Evolutionary conservation across 768 basidiomycete genomes (phyloP).

Genomic region (Lyophyllum semitale): DNA sequence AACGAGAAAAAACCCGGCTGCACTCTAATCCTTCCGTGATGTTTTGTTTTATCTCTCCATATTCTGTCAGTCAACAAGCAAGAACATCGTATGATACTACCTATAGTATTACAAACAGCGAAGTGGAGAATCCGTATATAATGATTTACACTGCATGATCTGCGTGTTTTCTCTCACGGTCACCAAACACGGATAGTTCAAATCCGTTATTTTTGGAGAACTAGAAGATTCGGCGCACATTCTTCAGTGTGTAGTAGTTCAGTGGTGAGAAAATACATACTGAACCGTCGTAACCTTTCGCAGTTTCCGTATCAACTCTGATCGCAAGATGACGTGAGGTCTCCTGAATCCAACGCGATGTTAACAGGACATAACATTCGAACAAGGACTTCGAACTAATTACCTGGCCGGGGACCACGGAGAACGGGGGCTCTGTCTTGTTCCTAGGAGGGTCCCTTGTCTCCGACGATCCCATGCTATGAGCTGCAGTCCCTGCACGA

Average conservation of each 20-base stretch:
- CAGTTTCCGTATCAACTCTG: constrained; percentile 11
- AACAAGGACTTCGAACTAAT: background rate
- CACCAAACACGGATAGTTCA: constrained; percentile 9
- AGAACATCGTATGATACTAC: no score
- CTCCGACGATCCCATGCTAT: background rate
- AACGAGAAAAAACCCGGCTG: no score
- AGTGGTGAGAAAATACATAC: constrained; percentile 2
- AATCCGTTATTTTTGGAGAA: constrained; percentile 4
- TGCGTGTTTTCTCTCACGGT: background rate
- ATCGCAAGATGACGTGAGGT: constrained; percentile 10
- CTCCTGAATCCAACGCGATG: background rate
- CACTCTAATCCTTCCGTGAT: no score
- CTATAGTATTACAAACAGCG: background rate
- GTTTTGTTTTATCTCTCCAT: no score
- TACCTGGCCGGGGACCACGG: constrained; percentile 4
- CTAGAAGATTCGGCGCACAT: background rate
- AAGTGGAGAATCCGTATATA: background rate
- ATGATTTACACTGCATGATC: background rate
- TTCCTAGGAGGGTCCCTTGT: background rate
- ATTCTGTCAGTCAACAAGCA: no score
- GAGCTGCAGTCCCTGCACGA: background rate
- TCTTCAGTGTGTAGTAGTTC: background rate
- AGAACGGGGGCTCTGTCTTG: constrained; percentile 5
- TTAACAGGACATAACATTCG: background rate
- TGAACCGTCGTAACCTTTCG: constrained; percentile 1